Evolutionary conservation across 1,284 basidiomycete genomes (phyloP).

Genomic region (Rhodotorula sp.): DNA sequence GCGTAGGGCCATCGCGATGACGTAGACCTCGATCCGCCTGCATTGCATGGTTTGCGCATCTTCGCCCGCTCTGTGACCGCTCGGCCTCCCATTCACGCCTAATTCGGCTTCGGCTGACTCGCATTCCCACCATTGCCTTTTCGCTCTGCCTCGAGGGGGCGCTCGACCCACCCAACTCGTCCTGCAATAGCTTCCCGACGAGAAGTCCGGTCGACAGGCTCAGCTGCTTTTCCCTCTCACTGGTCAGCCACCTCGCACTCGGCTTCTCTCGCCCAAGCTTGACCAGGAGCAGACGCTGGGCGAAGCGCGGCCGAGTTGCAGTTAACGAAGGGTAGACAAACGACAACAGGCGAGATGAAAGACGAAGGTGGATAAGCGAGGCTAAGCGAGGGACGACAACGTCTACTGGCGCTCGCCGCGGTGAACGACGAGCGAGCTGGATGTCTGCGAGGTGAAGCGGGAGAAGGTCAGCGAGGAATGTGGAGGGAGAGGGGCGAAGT

Average conservation of each 20-base stretch:
- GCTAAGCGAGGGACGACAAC: not conserved
- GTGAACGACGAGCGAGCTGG: conserved; percentile 69
- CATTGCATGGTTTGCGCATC: no score
- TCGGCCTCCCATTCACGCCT: no score
- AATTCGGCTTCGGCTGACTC: no score
- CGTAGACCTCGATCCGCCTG: no score
- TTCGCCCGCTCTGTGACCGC: no score
- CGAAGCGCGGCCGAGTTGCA: not conserved
- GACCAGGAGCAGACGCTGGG: not conserved
- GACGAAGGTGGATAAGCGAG: not conserved
- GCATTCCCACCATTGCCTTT: no score
- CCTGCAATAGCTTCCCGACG: no score
- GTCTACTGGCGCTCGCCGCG: conserved; percentile 70
- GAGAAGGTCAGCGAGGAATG: not conserved
- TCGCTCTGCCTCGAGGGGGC: no score
- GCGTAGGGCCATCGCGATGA: no score
- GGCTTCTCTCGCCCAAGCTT: not conserved
- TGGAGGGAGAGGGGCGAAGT: not conserved
- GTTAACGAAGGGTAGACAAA: not conserved
- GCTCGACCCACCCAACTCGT: no score
- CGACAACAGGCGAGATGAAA: not conserved
- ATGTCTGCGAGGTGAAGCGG: conserved; percentile 56
- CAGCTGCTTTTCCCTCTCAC: no score
- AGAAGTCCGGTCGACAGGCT: no score
- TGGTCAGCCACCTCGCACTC: not conserved